Percentiles rank a stretch among this genome's conserved stretches.
Evolutionary conservation across 257 asterid species (phyloP).

Genomic region (Solanum neorickii): DNA sequence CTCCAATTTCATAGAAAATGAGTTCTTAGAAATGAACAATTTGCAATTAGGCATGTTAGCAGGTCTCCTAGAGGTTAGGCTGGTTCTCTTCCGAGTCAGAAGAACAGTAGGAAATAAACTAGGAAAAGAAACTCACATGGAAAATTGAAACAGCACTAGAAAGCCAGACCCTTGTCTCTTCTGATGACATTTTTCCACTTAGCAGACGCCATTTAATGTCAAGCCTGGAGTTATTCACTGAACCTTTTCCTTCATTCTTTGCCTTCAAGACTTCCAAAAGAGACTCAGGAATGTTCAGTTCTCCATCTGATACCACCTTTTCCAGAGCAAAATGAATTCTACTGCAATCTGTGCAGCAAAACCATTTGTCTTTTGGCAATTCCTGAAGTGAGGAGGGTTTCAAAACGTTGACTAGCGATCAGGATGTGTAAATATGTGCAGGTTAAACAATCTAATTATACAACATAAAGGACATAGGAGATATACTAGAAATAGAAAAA

Average conservation of each 20-base stretch:
- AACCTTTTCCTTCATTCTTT: slow-evolving; percentile 27
- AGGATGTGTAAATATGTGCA: not conserved
- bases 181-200: slow-evolving; percentile 49
- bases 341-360: slow-evolving; percentile 58
- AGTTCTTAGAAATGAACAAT: not conserved
- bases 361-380: slow-evolving; percentile 73
- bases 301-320: slow-evolving; percentile 48
- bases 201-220: slow-evolving; percentile 74
- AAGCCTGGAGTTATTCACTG: slow-evolving; percentile 18
- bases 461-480: not conserved
- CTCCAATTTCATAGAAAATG: not conserved
- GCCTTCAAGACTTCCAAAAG: slow-evolving; percentile 29
- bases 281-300: slow-evolving; percentile 49
- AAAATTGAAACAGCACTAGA: slow-evolving; percentile 63
- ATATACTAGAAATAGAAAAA: not conserved
- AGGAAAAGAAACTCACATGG: slow-evolving; percentile 42
- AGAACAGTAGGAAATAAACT: not conserved
- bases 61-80: not conserved
- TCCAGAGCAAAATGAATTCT: slow-evolving; percentile 39
- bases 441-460: not conserved
- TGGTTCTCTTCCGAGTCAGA: not conserved
- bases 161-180: slow-evolving; percentile 50
- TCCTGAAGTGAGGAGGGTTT: slow-evolving; percentile 35
- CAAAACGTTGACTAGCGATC: not conserved
- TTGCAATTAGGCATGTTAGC: not conserved